These are phyloP conservation scores for Metschnikowia colocasiae DNA, from an alignment of 805 yeast species.

Conservation along the genomic window DNA sequence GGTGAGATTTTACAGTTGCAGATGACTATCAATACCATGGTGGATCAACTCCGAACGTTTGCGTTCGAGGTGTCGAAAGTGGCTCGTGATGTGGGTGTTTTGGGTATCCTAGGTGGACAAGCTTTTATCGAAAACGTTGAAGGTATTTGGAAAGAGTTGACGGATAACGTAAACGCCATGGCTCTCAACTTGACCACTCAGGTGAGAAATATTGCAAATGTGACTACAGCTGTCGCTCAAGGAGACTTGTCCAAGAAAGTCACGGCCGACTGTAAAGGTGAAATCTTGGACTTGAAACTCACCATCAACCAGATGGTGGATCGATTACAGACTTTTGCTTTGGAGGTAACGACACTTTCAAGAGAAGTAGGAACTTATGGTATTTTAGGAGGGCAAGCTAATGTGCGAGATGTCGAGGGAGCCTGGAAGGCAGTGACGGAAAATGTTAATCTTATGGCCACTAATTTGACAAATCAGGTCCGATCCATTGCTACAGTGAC, in stretches of 20 bases:
- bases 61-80: conserved; percentile 85
- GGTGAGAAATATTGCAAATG: conserved; percentile 83
- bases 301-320: conserved; percentile 52
- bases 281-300: conserved; percentile 42
- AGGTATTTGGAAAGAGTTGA: conserved; percentile 84
- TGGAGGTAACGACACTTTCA: conserved; percentile 45
- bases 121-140: conserved; percentile 75
- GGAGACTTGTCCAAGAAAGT: conserved; percentile 81
- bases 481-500: conserved; percentile 87
- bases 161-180: conserved; percentile 89
- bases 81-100: conserved; percentile 86
- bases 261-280: conserved; percentile 72
- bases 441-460: conserved; percentile 46
- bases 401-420: conserved; percentile 49
- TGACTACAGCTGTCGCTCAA: conserved; percentile 82
- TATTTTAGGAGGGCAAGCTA: conserved; percentile 48
- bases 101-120: conserved; percentile 86
- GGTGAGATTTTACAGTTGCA: conserved; percentile 85
- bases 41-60: conserved; percentile 76
- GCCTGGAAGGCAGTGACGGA: conserved; percentile 50
- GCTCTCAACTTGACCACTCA: conserved; percentile 84
- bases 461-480: conserved; percentile 65
- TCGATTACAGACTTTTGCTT: conserved; percentile 45
- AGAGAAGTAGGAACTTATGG: conserved; percentile 48
- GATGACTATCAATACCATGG: conserved; percentile 85